Percentiles rank a stretch among this genome's conserved stretches.
phyloP scores from a whole-genome alignment of 2,329 filamentous ascomycete genomes.

The Aspergillus candidus region DNA sequence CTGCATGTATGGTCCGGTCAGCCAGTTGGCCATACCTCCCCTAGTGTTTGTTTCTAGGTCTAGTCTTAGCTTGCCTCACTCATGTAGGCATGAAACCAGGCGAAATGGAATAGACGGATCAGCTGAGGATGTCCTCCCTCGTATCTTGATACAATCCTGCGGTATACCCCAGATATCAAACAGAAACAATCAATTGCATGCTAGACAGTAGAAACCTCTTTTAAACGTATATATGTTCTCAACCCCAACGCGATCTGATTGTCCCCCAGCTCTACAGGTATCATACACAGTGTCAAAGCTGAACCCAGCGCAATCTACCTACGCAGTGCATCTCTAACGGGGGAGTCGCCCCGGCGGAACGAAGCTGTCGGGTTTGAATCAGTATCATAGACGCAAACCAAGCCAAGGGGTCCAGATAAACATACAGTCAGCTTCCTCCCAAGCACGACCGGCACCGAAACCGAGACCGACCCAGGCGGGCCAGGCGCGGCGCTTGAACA shows the following conservation, averaged over 20 bases:
- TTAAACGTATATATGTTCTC: conserved; percentile 14
- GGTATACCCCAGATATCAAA: conserved; percentile 5
- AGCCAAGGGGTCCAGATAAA: conserved; percentile 10
- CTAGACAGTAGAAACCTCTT: conserved; percentile 15
- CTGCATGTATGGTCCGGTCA: too few species aligned
- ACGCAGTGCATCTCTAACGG: conserved; percentile 34
- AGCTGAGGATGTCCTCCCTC: too few species aligned
- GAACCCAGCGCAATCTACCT: conserved; percentile 21
- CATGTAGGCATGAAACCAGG: too few species aligned
- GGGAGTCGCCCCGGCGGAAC: conserved; percentile 40
- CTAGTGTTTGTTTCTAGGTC: too few species aligned
- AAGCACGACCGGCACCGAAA: conserved; percentile 92
- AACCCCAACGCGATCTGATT: conserved; percentile 9
- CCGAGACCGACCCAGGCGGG: conserved; percentile 91
- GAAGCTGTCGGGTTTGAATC: conserved; percentile 30
- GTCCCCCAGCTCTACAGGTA: conserved; percentile 31
- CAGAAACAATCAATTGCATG: conserved; percentile 11
- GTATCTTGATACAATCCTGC: not conserved
- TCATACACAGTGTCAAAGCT: conserved; percentile 26
- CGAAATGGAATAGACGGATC: too few species aligned
- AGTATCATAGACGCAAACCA: not conserved
- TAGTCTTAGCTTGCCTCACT: too few species aligned
- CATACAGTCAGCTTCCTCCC: conserved; percentile 94
- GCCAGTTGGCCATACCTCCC: too few species aligned
- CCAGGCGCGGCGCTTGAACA: conserved; percentile 98